Evolutionary conservation across 1,284 basidiomycete genomes (phyloP), one percentile per base, ranked within the genome.

Genomic region (Polyporus tsugae): DNA sequence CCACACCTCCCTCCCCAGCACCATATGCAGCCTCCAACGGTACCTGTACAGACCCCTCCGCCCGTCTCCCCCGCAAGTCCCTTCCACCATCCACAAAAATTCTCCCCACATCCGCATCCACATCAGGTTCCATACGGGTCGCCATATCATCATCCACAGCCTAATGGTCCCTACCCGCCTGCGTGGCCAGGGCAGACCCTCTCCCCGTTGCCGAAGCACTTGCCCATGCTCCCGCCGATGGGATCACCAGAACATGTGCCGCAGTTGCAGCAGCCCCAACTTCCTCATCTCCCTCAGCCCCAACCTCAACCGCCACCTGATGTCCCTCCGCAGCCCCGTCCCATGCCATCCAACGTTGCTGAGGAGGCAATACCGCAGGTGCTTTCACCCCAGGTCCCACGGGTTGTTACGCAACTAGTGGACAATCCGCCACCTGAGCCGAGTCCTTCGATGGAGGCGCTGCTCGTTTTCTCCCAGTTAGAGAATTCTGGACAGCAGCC

Each of bases 191-290:
- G 72, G 63, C 75, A 78, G 52, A 75, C 77, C 13, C 73, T 79
- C 35, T 81, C 81, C 2, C 81, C 81, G 10, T 61, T 81, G 63
- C 80, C 81, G 70, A 82, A 80, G 75, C 81, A 81, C 52, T 72
- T 82, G 2, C 75, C 80, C n/a, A 80, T 80, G 78, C 78, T 77
- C 6, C 77, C 78, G 1, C 79, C 70, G 2, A 74, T 74, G 64
- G 67, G 66, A 11, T 65, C 65, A 42, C 60, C 69, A 29, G 71
- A 73, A 41, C 67, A 70, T 33, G 63, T 72, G 9, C 67, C 71
- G n/a, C 71, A 70, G 42, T 52, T 70, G 15, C 71, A 66, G 9
- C 63, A 62, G 17, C 62, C 59, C 2, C 71, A 65, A 22, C 67
- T 11, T 33, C 58, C 66, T 58, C 70, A 68, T 35, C 58, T 70